Conservation (phyloP, 371 early-diverging fungal genomes). For the Phascolomyces articulosus region DNA sequence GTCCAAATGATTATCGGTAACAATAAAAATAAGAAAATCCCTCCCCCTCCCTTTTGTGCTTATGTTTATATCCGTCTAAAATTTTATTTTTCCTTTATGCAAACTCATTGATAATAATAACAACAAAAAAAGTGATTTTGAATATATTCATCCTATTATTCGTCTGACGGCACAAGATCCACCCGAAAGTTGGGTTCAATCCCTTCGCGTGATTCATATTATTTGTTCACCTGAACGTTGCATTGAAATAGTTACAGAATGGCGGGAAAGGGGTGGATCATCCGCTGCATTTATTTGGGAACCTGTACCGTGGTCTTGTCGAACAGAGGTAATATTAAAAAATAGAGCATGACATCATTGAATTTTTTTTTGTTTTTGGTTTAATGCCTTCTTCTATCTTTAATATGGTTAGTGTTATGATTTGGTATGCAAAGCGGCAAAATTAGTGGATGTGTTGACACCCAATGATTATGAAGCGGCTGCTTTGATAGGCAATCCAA, state of each 20-base stretch:
- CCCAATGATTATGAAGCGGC: conserved; percentile 43
- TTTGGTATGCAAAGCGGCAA: conserved; percentile 11
- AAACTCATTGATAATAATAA: no score
- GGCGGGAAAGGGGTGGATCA: conserved; percentile 23
- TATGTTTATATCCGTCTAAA: neutral
- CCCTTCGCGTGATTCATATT: conserved; percentile 34
- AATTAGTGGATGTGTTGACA: conserved; percentile 23
- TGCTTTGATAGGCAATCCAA: conserved; percentile 15
- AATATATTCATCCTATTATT: conserved; percentile 49
- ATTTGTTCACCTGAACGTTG: conserved; percentile 47
- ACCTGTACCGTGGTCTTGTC: conserved; percentile 47
- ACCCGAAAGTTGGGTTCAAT: conserved; percentile 42
- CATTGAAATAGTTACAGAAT: conserved; percentile 33
- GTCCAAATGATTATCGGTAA: conserved; percentile 44
- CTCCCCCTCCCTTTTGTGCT: neutral
- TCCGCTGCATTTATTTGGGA: conserved; percentile 47
- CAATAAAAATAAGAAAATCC: no score
- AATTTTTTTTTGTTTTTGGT: no score
- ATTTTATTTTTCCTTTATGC: neutral
- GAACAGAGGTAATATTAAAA: conserved; percentile 27
- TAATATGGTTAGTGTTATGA: conserved; percentile 19
- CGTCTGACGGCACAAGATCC: conserved; percentile 36
- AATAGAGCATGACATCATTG: no score
- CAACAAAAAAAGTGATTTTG: conserved; percentile 46
- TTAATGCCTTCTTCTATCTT: no score